A percentile compares a stretch with the other conserved stretches of the same genome.
phyloP scores from a whole-genome alignment of 2,329 filamentous ascomycete genomes.

The Bipolaris sorokiniana region DNA sequence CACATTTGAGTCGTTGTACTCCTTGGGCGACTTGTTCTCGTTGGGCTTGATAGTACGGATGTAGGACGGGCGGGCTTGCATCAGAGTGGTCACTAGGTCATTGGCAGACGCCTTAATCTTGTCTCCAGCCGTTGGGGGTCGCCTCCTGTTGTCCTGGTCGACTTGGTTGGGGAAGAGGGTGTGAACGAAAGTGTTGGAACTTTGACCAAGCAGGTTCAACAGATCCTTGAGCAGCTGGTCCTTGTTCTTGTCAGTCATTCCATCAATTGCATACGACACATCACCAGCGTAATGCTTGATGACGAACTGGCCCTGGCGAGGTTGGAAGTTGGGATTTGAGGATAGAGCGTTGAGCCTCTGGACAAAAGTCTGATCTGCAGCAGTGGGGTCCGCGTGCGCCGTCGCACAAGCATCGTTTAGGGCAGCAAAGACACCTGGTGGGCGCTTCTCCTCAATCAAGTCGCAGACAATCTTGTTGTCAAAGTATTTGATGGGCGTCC shows the following conservation, averaged over 20 bases:
- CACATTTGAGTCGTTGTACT: constrained; percentile 91
- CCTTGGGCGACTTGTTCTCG: constrained; percentile 94
- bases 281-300: constrained; percentile 99
- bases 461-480: constrained; percentile 99
- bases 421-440: constrained; percentile 90
- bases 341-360: constrained; percentile 89
- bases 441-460: constrained; percentile 88
- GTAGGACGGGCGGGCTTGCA: constrained; percentile 97
- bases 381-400: constrained; percentile 92
- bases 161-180: constrained; percentile 90
- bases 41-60: constrained; percentile 99
- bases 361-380: constrained; percentile 95
- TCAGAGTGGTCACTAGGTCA: constrained; percentile 89
- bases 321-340: constrained; percentile 85
- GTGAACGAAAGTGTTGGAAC: constrained; percentile 84
- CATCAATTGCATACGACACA: constrained; percentile 90
- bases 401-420: constrained; percentile 98
- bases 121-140: constrained; percentile 92
- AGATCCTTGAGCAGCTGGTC: constrained; percentile 95
- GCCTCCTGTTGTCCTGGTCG: constrained; percentile 92
- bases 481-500: constrained; percentile 99
- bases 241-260: constrained; percentile 99
- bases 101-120: constrained; percentile 96
- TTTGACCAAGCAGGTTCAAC: constrained; percentile 82
- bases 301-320: constrained; percentile 93